A percentile compares a stretch with the other conserved stretches of the same genome.
phyloP scores from a whole-genome alignment of 75 land plant species.

The Ceratopteris richardii region DNA sequence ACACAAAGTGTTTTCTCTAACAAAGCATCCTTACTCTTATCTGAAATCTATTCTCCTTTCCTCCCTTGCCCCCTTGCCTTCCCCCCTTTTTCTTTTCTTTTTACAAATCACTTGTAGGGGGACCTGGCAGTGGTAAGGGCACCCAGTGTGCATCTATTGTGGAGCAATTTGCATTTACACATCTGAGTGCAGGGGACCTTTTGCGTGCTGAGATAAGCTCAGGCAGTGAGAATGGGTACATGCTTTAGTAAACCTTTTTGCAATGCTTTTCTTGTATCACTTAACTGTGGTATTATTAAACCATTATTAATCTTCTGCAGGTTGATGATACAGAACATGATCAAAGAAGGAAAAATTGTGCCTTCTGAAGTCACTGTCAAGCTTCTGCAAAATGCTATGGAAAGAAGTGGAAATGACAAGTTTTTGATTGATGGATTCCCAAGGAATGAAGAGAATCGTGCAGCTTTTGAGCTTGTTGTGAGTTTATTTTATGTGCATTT shows the following conservation, averaged over 20 bases:
- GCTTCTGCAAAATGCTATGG: constrained; percentile 83
- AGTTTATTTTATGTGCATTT: constrained; percentile 5
- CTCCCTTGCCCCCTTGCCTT: constrained; percentile 17
- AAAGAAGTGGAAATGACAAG: constrained; percentile 68
- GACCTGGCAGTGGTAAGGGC: constrained; percentile 88
- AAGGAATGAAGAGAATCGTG: constrained; percentile 93
- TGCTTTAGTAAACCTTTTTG: background rate
- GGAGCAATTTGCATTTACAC: constrained; percentile 58
- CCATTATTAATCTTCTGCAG: background rate
- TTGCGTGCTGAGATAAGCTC: constrained; percentile 68
- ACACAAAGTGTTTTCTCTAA: too few relatives aligned
- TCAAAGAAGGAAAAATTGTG: constrained; percentile 91
- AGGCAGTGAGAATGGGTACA: constrained; percentile 57
- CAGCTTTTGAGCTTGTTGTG: constrained; percentile 83
- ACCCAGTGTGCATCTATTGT: constrained; percentile 70
- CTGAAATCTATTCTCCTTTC: constrained; percentile 7
- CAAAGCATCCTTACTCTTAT: too few relatives aligned
- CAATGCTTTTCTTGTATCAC: background rate
- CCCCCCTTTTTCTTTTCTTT: background rate
- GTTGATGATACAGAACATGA: constrained; percentile 79
- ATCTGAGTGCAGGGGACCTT: constrained; percentile 83
- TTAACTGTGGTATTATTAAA: background rate
- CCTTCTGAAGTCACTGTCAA: constrained; percentile 92
- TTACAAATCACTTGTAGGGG: constrained; percentile 28
- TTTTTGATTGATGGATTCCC: constrained; percentile 98